Conservation (phyloP, 2,329 filamentous ascomycete genomes). For the Fusarium sarcochroum region DNA sequence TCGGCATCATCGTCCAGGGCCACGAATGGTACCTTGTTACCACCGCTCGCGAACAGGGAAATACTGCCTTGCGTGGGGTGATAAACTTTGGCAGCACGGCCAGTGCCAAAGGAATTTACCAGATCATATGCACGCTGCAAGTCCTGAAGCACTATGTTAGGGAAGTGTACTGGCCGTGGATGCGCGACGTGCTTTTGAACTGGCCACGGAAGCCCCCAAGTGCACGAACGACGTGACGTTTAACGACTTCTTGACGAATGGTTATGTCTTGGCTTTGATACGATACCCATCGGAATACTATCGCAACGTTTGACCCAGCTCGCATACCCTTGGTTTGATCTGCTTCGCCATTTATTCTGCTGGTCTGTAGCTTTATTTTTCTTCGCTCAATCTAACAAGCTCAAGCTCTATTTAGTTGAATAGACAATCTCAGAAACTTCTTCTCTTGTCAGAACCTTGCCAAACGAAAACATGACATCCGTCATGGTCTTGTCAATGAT, state of each 20-base stretch:
- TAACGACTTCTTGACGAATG: no score
- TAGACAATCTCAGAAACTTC: slow-evolving; percentile 19
- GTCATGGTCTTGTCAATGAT: slow-evolving; percentile 30
- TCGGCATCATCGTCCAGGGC: background rate
- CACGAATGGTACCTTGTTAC: slow-evolving; percentile 10
- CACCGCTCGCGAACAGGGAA: background rate
- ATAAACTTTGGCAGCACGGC: slow-evolving; percentile 7
- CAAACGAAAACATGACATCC: slow-evolving; percentile 29
- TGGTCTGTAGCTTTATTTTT: background rate
- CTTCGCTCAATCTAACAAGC: no score
- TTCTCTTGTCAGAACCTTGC: slow-evolving; percentile 1
- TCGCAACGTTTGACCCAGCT: background rate
- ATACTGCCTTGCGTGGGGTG: background rate
- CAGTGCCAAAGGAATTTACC: slow-evolving; percentile 7
- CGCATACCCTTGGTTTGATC: no score
- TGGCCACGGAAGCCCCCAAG: slow-evolving; percentile 3
- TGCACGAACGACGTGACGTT: no score
- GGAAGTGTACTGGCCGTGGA: slow-evolving; percentile 13
- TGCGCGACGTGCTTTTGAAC: background rate
- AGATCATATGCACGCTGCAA: slow-evolving; percentile 12
- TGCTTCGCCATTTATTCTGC: background rate
- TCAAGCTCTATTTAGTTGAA: slow-evolving; percentile 7
- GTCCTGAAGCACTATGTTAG: slow-evolving; percentile 2
- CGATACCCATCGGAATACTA: background rate
- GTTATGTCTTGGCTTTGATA: background rate